A percentile compares a stretch with the other conserved stretches of the same genome.
phyloP scores from a whole-genome alignment of 148 eudicot genomes.

The Diospyros lotus region DNA sequence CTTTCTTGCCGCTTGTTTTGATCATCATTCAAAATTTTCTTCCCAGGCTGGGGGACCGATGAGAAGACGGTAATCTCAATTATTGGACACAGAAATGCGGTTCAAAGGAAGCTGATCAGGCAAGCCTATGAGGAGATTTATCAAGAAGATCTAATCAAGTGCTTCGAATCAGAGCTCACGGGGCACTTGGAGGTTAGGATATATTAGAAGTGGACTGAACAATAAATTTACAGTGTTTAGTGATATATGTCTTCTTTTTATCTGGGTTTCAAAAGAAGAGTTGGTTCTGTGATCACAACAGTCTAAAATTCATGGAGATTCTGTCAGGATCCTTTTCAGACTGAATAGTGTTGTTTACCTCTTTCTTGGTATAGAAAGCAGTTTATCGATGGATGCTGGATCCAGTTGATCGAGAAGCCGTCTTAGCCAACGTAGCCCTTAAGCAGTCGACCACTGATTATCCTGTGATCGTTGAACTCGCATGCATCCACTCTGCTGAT shows the following conservation, averaged over 20 bases:
- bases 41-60: conserved; percentile 68
- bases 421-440: conserved; percentile 56
- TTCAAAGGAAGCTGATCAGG: conserved; percentile 57
- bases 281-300: no score
- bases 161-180: conserved; percentile 62
- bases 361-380: conserved; percentile 39
- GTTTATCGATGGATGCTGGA: conserved; percentile 75
- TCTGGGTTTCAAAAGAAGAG: no score
- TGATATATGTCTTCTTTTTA: no score
- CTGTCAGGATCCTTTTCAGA: no score
- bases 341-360: no score
- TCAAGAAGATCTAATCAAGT: conserved; percentile 51
- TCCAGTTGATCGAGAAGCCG: conserved; percentile 73
- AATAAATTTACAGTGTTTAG: no score
- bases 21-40: not conserved
- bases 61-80: conserved; percentile 64
- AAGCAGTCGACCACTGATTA: conserved; percentile 37
- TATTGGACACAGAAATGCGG: conserved; percentile 57
- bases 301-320: no score
- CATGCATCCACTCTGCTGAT: conserved; percentile 44
- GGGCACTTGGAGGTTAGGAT: conserved; percentile 63
- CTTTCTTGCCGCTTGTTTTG: not conserved
- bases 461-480: conserved; percentile 50
- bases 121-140: conserved; percentile 51
- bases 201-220: not conserved